Percentiles rank a stretch among this genome's conserved stretches.
Conservation (phyloP, 805 yeast genomes). For the Candida schatavii region DNA sequence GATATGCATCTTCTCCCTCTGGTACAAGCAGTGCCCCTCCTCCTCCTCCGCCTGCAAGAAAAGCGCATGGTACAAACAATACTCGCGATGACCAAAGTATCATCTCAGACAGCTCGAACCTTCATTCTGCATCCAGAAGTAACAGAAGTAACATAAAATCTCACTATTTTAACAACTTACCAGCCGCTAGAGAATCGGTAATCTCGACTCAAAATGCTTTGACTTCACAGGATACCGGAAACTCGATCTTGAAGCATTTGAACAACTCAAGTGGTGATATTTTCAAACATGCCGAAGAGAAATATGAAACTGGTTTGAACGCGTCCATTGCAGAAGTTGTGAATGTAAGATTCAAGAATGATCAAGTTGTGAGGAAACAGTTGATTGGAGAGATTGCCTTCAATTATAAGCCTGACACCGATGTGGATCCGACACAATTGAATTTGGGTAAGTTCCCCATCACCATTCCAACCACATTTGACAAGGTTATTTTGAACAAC, state of each 20-base stretch:
- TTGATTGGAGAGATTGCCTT: slow-evolving; percentile 85
- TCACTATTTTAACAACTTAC: slow-evolving; percentile 45
- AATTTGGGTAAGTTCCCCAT: slow-evolving; percentile 28
- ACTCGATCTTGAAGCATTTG: slow-evolving; percentile 14
- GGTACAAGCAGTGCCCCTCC: slow-evolving; percentile 35
- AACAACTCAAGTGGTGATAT: slow-evolving; percentile 12
- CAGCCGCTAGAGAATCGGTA: slow-evolving; percentile 35
- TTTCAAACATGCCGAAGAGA: slow-evolving; percentile 42
- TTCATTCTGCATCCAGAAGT: slow-evolving; percentile 32
- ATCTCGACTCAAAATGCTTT: slow-evolving; percentile 16
- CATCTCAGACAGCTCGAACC: slow-evolving; percentile 1
- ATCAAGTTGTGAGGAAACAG: slow-evolving; percentile 55
- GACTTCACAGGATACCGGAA: slow-evolving; percentile 40
- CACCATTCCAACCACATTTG: slow-evolving; percentile 46
- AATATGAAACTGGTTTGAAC: slow-evolving; percentile 63
- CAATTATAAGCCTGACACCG: slow-evolving; percentile 47
- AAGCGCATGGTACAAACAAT: slow-evolving; percentile 31
- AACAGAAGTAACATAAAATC: slow-evolving; percentile 44
- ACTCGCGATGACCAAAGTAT: slow-evolving; percentile 10
- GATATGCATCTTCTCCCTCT: slow-evolving; percentile 2
- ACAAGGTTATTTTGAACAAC: slow-evolving; percentile 44
- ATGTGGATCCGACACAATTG: not conserved
- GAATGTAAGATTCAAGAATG: slow-evolving; percentile 71
- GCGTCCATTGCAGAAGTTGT: slow-evolving; percentile 85
- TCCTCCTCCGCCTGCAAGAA: slow-evolving; percentile 58